These are phyloP conservation scores for Auxenochlorella pyrenoidosa DNA, from an alignment of 139 green algal species.

Conservation along the genomic window DNA sequence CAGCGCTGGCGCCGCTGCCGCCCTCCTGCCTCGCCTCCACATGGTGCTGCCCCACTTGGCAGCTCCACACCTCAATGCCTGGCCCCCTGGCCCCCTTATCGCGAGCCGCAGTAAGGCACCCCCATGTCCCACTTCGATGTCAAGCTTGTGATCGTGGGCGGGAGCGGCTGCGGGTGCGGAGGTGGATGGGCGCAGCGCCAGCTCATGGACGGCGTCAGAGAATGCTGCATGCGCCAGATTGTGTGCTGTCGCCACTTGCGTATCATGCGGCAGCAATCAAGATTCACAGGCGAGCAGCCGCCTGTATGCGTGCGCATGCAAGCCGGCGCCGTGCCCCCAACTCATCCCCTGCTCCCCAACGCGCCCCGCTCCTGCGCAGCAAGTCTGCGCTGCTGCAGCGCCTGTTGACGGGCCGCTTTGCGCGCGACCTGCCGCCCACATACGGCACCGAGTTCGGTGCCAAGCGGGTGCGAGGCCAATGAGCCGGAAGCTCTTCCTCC, in stretches of 20 bases:
- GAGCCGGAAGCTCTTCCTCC: no score
- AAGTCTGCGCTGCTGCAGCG: conserved; percentile 29
- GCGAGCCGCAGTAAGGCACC: no score
- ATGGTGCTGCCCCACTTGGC: neutral
- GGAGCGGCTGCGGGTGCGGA: neutral
- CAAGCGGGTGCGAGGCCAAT: conserved; percentile 9
- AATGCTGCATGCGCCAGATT: neutral
- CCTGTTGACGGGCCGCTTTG: neutral
- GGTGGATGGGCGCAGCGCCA: neutral
- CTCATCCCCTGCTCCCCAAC: no score
- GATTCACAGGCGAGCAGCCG: no score
- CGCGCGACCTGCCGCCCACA: neutral
- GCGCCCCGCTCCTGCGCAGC: neutral
- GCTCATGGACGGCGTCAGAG: no score
- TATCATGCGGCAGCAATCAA: no score
- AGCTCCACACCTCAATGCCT: neutral
- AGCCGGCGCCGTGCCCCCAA: no score
- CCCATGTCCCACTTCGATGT: neutral
- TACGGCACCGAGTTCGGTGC: conserved; percentile 13
- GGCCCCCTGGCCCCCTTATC: no score
- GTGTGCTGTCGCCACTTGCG: neutral
- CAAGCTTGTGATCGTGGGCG: conserved; percentile 11
- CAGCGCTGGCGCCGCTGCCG: neutral
- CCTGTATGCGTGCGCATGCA: no score
- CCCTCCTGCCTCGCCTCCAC: neutral